Evolutionary conservation across 768 basidiomycete genomes (phyloP), one percentile per base, ranked within the genome.

Genomic region (Ramaria rubella): DNA sequence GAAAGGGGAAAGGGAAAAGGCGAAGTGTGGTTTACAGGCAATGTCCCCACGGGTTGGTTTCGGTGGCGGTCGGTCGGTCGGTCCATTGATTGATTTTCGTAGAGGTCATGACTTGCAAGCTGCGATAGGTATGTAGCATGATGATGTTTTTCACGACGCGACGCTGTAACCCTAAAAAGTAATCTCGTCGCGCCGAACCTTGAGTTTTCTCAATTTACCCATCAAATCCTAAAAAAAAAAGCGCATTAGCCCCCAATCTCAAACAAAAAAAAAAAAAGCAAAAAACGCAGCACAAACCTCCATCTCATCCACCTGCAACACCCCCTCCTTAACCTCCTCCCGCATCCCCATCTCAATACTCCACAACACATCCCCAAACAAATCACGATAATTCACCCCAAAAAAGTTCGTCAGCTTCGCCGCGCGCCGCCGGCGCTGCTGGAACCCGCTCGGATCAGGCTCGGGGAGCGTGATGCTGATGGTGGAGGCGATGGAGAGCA

Each of bases 361-460:
- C 61, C 90, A 87, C 60, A 93, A 69, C 30, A 93, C 80, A 65
- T 91, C 86, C 36, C 74, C 77, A 54, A 92, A 83, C 55, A 92
- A 71, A 54, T 87, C 86, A 26, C 82, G 78, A 68, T 93, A 91
- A 67, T 90, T 80, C 40, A 91, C 90, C 23, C 90, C 90, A 70
- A 93, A 93, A 77, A 92, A 92, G 70, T 85, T 78, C 26, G 86
- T 85, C 58, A 93, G 76, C 74, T 93, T 93, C 59, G 90, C 89
- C 4, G 89, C 90, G 57, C 84, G 75, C 40, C 82, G 74, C 52
- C 90, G 75, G 46, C 89, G 83, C 55, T 77, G 68, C 68, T 91
- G 86, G 75, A 92, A 91, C 24, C 29, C 58, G 15, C 30, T 55
- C 33, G 57, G 48, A 4, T 42, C 48, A 43, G 53, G 52, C 14